phyloP scores from a whole-genome alignment of 495 filamentous ascomycete species.

The Tuber brumale region DNA sequence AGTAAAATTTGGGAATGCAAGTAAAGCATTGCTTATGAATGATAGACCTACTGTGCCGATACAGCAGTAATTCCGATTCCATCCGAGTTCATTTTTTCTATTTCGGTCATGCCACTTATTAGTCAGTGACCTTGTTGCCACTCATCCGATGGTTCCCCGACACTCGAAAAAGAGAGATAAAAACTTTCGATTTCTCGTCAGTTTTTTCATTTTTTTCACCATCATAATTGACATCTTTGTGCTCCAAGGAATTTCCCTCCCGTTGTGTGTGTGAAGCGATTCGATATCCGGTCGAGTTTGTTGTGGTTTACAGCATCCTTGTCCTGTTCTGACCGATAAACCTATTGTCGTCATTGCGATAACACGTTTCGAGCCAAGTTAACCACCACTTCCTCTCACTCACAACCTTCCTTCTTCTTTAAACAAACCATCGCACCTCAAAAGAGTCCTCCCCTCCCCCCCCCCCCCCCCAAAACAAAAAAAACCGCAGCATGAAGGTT shows the following conservation, averaged over 20 bases:
- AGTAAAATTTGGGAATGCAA: neutral
- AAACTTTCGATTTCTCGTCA: neutral
- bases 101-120: neutral
- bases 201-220: neutral
- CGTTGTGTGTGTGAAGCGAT: neutral
- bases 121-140: neutral
- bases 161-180: neutral
- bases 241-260: neutral
- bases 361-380: constrained; percentile 6
- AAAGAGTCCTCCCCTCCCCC: neutral
- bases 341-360: constrained; percentile 17
- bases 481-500: constrained; percentile 67
- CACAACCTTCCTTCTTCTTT: neutral
- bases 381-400: neutral
- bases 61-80: neutral
- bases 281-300: neutral
- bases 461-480: neutral
- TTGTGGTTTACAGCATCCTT: neutral
- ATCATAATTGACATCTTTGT: neutral
- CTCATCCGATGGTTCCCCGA: neutral
- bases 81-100: neutral
- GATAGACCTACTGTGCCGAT: neutral
- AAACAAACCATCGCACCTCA: neutral
- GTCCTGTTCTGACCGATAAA: neutral
- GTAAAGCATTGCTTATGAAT: neutral